Evolutionary conservation across 805 yeast species (phyloP), one percentile per base, ranked within the genome.

Genomic region (Huiozyma naganishii): DNA sequence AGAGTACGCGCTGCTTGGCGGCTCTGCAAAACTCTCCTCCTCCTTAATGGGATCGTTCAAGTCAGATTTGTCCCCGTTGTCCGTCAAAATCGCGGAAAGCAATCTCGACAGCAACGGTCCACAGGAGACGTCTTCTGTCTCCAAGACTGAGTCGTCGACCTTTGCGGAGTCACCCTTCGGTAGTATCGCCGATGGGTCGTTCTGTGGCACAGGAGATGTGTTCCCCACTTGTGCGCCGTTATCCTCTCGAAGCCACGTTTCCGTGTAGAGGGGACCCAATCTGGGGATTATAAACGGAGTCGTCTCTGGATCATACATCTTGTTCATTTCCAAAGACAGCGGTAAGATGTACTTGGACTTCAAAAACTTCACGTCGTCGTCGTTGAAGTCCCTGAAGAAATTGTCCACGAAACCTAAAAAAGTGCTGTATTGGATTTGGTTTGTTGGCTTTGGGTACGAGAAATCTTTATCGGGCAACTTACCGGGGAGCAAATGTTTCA

Each of bases 351-450:
- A 66, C 52, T 78, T 76, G 47, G 76, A 79, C 49, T 76, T 77
- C 44, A 90, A 64, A 52, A 88, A 77, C 43, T 79, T 77, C 37
- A 87, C 55, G 58, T 92, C 98, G 32, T 90, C 96, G 48, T 83
- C 95, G 12, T 72, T 67, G 52, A 76, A 85, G 2, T 76, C 74
- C 48, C 95, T 72, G 65, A 82, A 89, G 59, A 76, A 90, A 29
- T 89, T 84, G 59, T 92, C 98, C 33, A 88, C 73, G 52, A 82
- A 86, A 1, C 89, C 67, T 51, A 85, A 83, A 59, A 85, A 92
- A 0, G 98, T 89, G 9, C 84, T 72, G 59, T 84, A 88, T 57
- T 88, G 96, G 12, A 90, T 92, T 66, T 92, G 98, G 61, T 87
- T 90, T 2, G 87, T 65, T 13, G 89, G 89, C 55, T 89, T 90